These are phyloP conservation scores for Mortierella polycephala DNA, from an alignment of 371 early-diverging fungal species.

Conservation along the genomic window DNA sequence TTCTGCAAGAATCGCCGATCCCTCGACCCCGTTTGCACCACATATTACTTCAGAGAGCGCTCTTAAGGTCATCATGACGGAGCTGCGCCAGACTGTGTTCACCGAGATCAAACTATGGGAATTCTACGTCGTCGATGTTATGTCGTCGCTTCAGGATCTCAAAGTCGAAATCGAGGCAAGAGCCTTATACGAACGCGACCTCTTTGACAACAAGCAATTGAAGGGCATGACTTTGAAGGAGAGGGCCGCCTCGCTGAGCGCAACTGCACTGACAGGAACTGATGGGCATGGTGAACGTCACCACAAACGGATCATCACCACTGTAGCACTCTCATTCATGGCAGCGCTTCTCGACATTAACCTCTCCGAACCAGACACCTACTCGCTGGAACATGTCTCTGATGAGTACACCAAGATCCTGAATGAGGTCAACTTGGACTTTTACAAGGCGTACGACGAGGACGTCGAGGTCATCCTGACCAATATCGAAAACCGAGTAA, in stretches of 20 bases:
- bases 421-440: constrained; percentile 86
- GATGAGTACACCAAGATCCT: constrained; percentile 63
- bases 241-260: constrained; percentile 51
- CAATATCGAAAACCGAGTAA: constrained; percentile 82
- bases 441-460: constrained; percentile 86
- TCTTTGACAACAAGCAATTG: constrained; percentile 46
- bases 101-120: constrained; percentile 87
- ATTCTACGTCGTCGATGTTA: constrained; percentile 82
- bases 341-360: constrained; percentile 26
- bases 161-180: constrained; percentile 49
- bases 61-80: constrained; percentile 70
- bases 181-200: constrained; percentile 22
- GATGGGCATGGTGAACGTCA: constrained; percentile 42
- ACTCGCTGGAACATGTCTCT: constrained; percentile 41
- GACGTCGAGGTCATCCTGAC: constrained; percentile 77
- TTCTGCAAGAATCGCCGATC: constrained; percentile 66
- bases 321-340: constrained; percentile 55
- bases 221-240: constrained; percentile 56
- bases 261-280: constrained; percentile 29
- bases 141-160: constrained; percentile 57
- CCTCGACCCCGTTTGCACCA: constrained; percentile 35
- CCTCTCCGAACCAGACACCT: constrained; percentile 6
- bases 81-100: constrained; percentile 69
- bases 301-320: constrained; percentile 55
- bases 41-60: constrained; percentile 75